A percentile compares a stretch with the other conserved stretches of the same genome.
Evolutionary conservation across 495 filamentous ascomycete genomes (phyloP).

Genomic region (Niebla homalea): DNA sequence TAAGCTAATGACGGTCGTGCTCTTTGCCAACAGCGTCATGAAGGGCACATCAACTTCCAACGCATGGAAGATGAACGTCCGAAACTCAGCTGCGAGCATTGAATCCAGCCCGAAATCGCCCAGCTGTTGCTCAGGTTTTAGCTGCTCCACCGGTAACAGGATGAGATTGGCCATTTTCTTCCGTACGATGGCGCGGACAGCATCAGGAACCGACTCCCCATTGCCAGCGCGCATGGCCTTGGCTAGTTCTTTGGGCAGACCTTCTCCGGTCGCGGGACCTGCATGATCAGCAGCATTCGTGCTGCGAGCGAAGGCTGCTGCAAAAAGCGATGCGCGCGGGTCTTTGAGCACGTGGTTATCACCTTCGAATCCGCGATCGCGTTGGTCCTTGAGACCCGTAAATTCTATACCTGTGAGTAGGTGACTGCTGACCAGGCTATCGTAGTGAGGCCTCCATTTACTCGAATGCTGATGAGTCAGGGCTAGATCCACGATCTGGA

Average conservation of each 20-base stretch:
- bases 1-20: no score
- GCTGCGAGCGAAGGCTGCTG: not conserved
- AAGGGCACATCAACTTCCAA: constrained; percentile 41
- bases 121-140: not conserved
- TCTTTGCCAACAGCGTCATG: constrained; percentile 11
- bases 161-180: constrained; percentile 12
- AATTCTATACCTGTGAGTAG: constrained; percentile 18
- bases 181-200: no score
- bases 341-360: constrained; percentile 11
- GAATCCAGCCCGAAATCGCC: constrained; percentile 34
- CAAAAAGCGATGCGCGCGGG: constrained; percentile 9
- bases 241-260: no score
- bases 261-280: no score
- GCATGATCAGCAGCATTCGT: no score
- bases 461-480: not conserved
- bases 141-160: constrained; percentile 22
- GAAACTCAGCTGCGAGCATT: constrained; percentile 37
- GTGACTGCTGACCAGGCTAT: constrained; percentile 4
- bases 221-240: no score
- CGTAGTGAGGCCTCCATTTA: not conserved
- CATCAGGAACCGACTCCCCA: no score
- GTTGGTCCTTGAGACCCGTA: constrained; percentile 11
- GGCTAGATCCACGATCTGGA: constrained; percentile 24
- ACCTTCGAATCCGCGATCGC: constrained; percentile 18
- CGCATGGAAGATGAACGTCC: constrained; percentile 35